phyloP scores from a whole-genome alignment of 176 grass and related monocot species.

The Hordeum marinum region DNA sequence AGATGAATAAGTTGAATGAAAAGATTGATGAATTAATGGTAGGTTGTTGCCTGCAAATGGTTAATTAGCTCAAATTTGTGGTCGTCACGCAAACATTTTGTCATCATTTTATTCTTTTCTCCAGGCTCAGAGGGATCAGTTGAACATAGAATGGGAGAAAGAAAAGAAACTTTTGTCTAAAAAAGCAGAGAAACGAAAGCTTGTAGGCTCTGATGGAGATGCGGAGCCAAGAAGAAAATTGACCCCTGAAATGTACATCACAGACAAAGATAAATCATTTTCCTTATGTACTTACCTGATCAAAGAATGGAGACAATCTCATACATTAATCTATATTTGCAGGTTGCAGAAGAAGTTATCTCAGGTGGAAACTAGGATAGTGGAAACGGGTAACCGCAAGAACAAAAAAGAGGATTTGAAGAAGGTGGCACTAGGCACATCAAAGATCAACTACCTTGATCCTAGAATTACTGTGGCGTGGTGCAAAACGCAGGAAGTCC shows the following conservation, averaged over 20 bases:
- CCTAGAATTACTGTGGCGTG: conserved; percentile 91
- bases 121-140: conserved; percentile 61
- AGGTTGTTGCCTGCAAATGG: conserved; percentile 3
- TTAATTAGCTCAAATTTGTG: not conserved
- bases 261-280: not conserved
- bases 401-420: conserved; percentile 82
- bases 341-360: conserved; percentile 73
- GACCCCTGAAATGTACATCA: conserved; percentile 65
- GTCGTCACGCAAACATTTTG: not conserved
- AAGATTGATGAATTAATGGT: conserved; percentile 94
- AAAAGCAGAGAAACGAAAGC: conserved; percentile 49
- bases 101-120: conserved; percentile 3
- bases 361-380: conserved; percentile 56
- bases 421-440: conserved; percentile 81
- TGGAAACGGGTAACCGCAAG: conserved; percentile 75
- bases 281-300: conserved; percentile 7
- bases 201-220: conserved; percentile 63
- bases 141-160: conserved; percentile 67
- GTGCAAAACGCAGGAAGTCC: conserved; percentile 97
- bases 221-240: conserved; percentile 71
- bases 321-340: conserved; percentile 38
- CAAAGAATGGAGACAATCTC: conserved; percentile 15
- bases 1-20: conserved; percentile 83
- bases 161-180: conserved; percentile 37
- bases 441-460: conserved; percentile 97